Base-by-base conservation (phyloP, 2,329 filamentous ascomycete species). In the Venturia nashicola region DNA sequence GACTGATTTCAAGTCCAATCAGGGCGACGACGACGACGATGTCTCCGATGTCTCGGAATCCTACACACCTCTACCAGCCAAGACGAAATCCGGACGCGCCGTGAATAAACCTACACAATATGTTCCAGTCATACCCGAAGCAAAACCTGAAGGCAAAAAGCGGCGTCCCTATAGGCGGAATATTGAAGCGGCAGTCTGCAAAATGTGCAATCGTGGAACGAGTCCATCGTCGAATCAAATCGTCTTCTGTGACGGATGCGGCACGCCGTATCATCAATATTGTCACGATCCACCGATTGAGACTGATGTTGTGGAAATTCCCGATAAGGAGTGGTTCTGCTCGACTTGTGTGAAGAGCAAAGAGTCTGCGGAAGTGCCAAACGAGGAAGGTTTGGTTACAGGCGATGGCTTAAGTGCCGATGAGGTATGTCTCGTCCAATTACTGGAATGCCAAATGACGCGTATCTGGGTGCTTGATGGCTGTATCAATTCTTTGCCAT, bases 161-260 rank as follows among this genome's bases (percentile, higher is more conserved):
- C 86, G 86, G 74, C 82, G 85, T 67, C 84, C 82, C 27, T 80
- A 81, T 70, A 71, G 75, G 67, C 78, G 74, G 67, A 83, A 74
- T 76, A 73, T 74, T 66, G 83, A 86, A 70, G 78, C 83, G 66
- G 80, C 81, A 16, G 79, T 88, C 40, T 94, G 90, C 77, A 86
- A 86, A 69, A 81, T 83, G 67, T 95, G 90, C 75, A 82, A 86
- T 62, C 80, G 90, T 67, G 86, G 88, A 11, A 83, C 88, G 67
- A 90, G 87, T 70, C 86, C 88, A 3, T 73, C 79, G n/a, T 84
- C 78, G 68, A 94, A 94, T 75, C 83, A 86, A 75, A 92, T 95
- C 71, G 89, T 94, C 2, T 91, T 92, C 73, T 95, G 90, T 76
- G 89, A 93, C 74, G 86, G 86, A 18, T 95, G 90, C 77, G 89